phyloP scores from a whole-genome alignment of 129 eudicot species.

The Escallonia herrerae region DNA sequence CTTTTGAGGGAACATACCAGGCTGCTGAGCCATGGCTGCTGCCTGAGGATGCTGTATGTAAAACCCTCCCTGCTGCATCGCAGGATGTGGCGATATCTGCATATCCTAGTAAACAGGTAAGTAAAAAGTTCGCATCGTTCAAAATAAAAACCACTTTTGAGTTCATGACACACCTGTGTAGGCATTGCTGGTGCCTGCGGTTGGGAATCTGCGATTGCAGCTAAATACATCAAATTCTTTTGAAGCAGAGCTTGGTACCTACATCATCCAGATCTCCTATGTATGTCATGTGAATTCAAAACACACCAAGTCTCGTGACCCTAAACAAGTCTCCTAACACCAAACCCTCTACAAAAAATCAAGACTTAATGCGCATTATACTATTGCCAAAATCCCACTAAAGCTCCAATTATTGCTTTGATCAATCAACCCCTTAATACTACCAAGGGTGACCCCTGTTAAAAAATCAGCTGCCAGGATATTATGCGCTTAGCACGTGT shows the following conservation, averaged over 20 bases:
- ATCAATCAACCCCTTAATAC: too few relatives aligned
- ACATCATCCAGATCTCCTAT: constrained; percentile 11
- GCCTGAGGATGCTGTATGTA: constrained; percentile 69
- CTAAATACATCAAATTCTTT: constrained; percentile 83
- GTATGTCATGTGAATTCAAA: not conserved
- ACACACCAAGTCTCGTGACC: not conserved
- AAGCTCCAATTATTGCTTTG: too few relatives aligned
- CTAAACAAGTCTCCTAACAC: too few relatives aligned
- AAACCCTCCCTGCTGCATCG: constrained; percentile 82
- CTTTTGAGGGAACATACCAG: constrained; percentile 48
- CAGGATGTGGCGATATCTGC: constrained; percentile 76
- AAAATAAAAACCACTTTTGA: constrained; percentile 16
- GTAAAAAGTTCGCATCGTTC: not conserved
- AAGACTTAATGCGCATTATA: too few relatives aligned
- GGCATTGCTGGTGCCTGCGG: constrained; percentile 62
- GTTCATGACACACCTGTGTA: constrained; percentile 29
- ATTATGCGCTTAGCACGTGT: too few relatives aligned
- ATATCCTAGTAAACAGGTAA: constrained; percentile 2
- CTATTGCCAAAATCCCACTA: too few relatives aligned
- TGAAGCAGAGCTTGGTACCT: constrained; percentile 89
- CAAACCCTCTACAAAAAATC: too few relatives aligned
- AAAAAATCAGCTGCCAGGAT: too few relatives aligned
- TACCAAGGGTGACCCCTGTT: too few relatives aligned
- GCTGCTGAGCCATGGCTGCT: constrained; percentile 60
- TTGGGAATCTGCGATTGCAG: constrained; percentile 90